A percentile compares a stretch with the other conserved stretches of the same genome.
phyloP scores from a whole-genome alignment of 176 grass and related monocot genomes.

The Raddia distichophylla region DNA sequence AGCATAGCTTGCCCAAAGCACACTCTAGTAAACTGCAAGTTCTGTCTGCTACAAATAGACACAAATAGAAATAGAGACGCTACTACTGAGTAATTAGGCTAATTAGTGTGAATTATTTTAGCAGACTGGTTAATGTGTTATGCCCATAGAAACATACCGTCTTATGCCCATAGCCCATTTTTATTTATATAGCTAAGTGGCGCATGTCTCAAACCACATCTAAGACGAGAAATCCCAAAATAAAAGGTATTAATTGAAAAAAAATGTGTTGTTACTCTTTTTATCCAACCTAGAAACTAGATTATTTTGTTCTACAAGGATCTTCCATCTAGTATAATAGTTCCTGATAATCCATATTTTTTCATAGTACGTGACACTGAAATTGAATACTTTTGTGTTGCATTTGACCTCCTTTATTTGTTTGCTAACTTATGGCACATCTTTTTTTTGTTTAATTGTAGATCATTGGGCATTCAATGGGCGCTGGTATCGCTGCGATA shows the following conservation, averaged over 20 bases:
- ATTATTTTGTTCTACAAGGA: conserved; percentile 20
- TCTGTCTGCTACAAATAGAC: not conserved
- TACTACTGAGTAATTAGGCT: not conserved
- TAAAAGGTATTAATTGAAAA: conserved; percentile 8
- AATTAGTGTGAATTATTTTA: not conserved
- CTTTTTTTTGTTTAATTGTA: conserved; percentile 41
- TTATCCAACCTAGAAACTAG: not conserved
- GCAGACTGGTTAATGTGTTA: not conserved
- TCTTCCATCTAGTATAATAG: not conserved
- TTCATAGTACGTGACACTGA: not conserved
- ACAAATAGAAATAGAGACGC: conserved; percentile 10
- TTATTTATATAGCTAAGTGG: conserved; percentile 16
- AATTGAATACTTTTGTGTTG: conserved; percentile 3
- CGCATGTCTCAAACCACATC: not conserved
- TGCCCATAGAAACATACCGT: too few relatives aligned
- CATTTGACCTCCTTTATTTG: conserved; percentile 1
- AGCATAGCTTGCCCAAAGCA: conserved; percentile 21
- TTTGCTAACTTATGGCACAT: conserved; percentile 37
- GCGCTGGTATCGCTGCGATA: conserved; percentile 78
- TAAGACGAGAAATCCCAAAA: not conserved
- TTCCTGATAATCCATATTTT: not conserved
- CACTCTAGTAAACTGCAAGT: not conserved
- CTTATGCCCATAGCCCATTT: not conserved
- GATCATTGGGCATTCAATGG: conserved; percentile 98
- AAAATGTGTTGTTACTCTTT: not conserved